Percentiles rank a stretch among this genome's conserved stretches.
These are phyloP conservation scores for Kewa caespitosa DNA, from an alignment of 179 eudicot species.

Conservation along the genomic window DNA sequence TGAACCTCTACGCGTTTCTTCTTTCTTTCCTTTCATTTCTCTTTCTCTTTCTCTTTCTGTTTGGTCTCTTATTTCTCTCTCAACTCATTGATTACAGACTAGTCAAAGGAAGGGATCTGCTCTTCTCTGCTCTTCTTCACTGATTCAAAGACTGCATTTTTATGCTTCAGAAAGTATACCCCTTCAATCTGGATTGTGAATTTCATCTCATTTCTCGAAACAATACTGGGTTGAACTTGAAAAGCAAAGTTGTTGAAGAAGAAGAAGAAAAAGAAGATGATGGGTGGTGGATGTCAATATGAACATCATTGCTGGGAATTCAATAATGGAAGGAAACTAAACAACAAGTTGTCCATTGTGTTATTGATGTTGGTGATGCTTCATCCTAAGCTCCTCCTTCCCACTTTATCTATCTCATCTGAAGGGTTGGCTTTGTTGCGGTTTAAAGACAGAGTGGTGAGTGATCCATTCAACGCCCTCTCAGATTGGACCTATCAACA, in stretches of 20 bases:
- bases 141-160: no score
- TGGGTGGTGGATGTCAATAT: neutral
- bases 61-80: constrained; percentile 14
- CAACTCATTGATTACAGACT: no score
- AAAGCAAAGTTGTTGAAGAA: no score
- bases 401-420: neutral
- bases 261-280: no score
- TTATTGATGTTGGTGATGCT: constrained; percentile 3
- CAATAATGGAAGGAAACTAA: no score
- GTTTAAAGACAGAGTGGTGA: constrained; percentile 33
- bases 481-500: constrained; percentile 29
- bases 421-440: constrained; percentile 39
- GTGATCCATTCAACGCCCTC: constrained; percentile 41
- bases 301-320: neutral
- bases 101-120: constrained; percentile 21
- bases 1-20: constrained; percentile 14
- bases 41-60: constrained; percentile 6
- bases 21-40: neutral
- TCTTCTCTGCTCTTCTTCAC: no score
- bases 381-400: constrained; percentile 6
- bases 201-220: no score
- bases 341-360: neutral
- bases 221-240: no score
- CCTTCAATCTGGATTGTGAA: no score
- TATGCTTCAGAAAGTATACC: no score